phyloP scores from a whole-genome alignment of 1,284 basidiomycete species.

The Coriolopsis trogii region DNA sequence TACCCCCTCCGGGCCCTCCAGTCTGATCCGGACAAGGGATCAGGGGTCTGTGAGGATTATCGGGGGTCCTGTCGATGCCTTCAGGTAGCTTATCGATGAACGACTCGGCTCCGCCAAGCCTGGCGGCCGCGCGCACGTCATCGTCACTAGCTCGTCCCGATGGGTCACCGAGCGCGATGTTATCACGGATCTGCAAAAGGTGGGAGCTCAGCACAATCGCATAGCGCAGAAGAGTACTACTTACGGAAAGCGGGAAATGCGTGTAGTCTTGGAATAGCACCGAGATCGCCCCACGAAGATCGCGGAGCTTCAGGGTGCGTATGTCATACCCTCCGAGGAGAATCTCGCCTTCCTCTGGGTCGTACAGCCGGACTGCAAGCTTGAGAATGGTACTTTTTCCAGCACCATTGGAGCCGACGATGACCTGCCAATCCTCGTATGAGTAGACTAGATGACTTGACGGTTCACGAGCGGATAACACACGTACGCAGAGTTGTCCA shows the following conservation, averaged over 20 bases:
- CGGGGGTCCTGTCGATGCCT: slow-evolving; percentile 56
- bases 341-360: slow-evolving; percentile 67
- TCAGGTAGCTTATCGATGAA: slow-evolving; percentile 67
- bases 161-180: slow-evolving; percentile 73
- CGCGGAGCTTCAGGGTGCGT: slow-evolving; percentile 57
- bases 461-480: background rate
- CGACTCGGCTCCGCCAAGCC: slow-evolving; percentile 65
- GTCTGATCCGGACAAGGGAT: no score
- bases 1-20: no score
- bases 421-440: slow-evolving; percentile 47
- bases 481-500: slow-evolving; percentile 74
- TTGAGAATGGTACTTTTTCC: slow-evolving; percentile 82
- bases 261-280: slow-evolving; percentile 81
- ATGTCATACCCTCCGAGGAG: slow-evolving; percentile 67
- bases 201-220: background rate
- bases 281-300: slow-evolving; percentile 63
- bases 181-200: slow-evolving; percentile 63
- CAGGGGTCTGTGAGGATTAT: background rate
- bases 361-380: slow-evolving; percentile 69
- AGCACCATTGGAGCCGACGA: slow-evolving; percentile 77
- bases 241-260: slow-evolving; percentile 71
- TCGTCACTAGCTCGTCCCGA: slow-evolving; percentile 49
- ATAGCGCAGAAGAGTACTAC: slow-evolving; percentile 20
- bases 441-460: background rate
- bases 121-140: slow-evolving; percentile 63